Percentiles rank a stretch among this genome's conserved stretches.
Conservation (phyloP, 2,329 filamentous ascomycete species). For the Hirsutella thompsonii region DNA sequence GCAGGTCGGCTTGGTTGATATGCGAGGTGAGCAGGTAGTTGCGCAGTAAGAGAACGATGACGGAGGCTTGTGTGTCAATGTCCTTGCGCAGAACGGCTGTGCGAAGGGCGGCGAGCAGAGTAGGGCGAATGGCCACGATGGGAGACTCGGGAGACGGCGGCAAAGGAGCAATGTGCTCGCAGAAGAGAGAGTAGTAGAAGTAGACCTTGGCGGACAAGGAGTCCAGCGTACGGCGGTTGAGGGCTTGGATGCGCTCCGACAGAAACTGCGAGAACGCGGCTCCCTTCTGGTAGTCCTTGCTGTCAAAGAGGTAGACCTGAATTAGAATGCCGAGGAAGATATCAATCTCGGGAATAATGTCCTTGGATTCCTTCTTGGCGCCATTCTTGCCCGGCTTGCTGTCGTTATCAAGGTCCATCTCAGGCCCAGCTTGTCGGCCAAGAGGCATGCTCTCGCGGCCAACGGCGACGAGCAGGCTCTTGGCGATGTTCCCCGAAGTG, state of each 20-base stretch:
- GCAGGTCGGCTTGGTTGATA: constrained; percentile 89
- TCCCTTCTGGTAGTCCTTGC: constrained; percentile 67
- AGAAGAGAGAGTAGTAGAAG: constrained; percentile 95
- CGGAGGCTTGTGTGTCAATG: constrained; percentile 89
- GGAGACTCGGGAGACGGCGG: constrained; percentile 83
- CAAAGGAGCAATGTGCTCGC: constrained; percentile 76
- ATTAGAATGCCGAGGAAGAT: constrained; percentile 77
- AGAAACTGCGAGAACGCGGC: constrained; percentile 75
- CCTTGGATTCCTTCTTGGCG: constrained; percentile 56
- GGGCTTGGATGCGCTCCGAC: constrained; percentile 69
- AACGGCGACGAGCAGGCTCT: constrained; percentile 57
- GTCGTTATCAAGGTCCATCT: constrained; percentile 65
- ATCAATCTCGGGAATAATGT: constrained; percentile 75
- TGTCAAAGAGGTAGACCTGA: constrained; percentile 82
- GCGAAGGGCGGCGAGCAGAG: constrained; percentile 74
- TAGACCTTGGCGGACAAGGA: constrained; percentile 90
- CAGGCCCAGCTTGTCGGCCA: constrained; percentile 39
- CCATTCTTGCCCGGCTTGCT: constrained; percentile 40
- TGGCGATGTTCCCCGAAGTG: constrained; percentile 51
- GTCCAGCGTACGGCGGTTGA: constrained; percentile 90
- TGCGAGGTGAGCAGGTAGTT: constrained; percentile 95
- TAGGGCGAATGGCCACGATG: constrained; percentile 74
- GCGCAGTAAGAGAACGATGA: constrained; percentile 86
- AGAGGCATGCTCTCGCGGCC: constrained; percentile 54
- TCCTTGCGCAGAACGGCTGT: constrained; percentile 97